These are phyloP conservation scores for Calonectria honghensis DNA, from an alignment of 2,329 filamentous ascomycete species.

Conservation along the genomic window DNA sequence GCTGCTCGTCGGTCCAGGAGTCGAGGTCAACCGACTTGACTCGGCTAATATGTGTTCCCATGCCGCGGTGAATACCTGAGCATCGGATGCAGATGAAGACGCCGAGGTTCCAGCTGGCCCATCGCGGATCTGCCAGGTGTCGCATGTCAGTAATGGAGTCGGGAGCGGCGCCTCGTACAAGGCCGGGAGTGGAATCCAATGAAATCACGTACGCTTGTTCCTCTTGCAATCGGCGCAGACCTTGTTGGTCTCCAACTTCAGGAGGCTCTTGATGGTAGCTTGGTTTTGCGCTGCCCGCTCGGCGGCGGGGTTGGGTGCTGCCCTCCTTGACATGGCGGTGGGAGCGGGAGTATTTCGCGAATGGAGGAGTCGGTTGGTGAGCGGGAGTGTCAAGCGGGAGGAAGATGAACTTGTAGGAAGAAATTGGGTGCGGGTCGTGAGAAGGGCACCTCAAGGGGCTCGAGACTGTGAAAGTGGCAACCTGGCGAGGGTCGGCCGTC, in stretches of 20 bases:
- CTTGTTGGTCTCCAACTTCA: conserved; percentile 97
- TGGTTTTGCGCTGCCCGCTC: conserved; percentile 95
- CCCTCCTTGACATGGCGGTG: conserved; percentile 83
- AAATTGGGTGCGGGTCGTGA: conserved; percentile 12
- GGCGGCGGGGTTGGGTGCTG: conserved; percentile 83
- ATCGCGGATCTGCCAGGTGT: conserved; percentile 85
- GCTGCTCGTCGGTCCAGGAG: conserved; percentile 98
- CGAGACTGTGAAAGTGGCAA: conserved; percentile 51
- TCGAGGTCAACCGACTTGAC: conserved; percentile 99
- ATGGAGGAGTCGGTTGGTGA: conserved; percentile 9
- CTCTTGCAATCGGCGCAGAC: conserved; percentile 98
- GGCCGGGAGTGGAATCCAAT: not conserved
- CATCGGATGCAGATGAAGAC: conserved; percentile 99
- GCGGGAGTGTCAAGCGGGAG: conserved; percentile 11
- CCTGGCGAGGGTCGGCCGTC: conserved; percentile 46
- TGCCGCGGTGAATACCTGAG: conserved; percentile 97
- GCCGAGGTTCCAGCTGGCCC: conserved; percentile 99
- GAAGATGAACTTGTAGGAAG: conserved; percentile 22
- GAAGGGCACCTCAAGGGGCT: conserved; percentile 32
- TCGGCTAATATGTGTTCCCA: conserved; percentile 98
- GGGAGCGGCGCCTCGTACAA: not conserved
- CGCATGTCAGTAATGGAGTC: conserved; percentile 33
- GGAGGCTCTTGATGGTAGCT: conserved; percentile 92
- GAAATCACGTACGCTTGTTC: conserved; percentile 87
- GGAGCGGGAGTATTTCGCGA: conserved; percentile 26